These are phyloP conservation scores for Blastobotrys illinoisensis DNA, from an alignment of 1,139 yeast genomes.

Conservation along the genomic window DNA sequence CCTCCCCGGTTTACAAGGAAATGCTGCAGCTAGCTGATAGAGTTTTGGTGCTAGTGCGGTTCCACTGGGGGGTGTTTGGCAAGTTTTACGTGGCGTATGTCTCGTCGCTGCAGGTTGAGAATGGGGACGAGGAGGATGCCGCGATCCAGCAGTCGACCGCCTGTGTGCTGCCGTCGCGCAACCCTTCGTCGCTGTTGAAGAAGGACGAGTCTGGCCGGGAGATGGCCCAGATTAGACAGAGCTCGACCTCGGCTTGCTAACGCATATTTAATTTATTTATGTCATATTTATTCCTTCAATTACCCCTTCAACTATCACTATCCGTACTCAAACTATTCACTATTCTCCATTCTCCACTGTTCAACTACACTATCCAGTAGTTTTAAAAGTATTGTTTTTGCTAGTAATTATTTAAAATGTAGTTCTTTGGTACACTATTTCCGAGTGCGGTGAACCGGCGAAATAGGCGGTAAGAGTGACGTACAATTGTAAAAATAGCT, in stretches of 20 bases:
- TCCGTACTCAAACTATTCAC: too few species aligned
- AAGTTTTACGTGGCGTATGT: slow-evolving; percentile 26
- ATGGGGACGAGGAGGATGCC: slow-evolving; percentile 4
- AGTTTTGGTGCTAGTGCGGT: slow-evolving; percentile 53
- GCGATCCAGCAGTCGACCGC: slow-evolving; percentile 2
- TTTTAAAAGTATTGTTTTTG: too few species aligned
- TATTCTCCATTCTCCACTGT: too few species aligned
- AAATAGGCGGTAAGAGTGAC: too few species aligned
- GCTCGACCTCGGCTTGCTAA: slow-evolving; percentile 5
- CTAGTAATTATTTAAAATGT: too few species aligned
- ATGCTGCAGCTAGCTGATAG: slow-evolving; percentile 47
- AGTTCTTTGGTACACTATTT: too few species aligned
- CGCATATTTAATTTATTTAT: slow-evolving; percentile 1
- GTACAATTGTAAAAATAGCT: too few species aligned
- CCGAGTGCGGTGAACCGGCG: too few species aligned
- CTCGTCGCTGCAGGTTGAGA: slow-evolving; percentile 2
- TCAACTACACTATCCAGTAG: too few species aligned
- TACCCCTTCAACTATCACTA: too few species aligned
- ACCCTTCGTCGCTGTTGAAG: slow-evolving; percentile 1
- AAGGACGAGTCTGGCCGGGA: slow-evolving; percentile 4
- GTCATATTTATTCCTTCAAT: neutral
- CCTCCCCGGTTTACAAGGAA: slow-evolving; percentile 35
- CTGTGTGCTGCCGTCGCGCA: slow-evolving; percentile 2
- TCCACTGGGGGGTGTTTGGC: slow-evolving; percentile 74
- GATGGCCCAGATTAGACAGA: slow-evolving; percentile 6